Evolutionary conservation across 2,329 filamentous ascomycete species (phyloP).

Genomic region (Hypoxylon sp.): DNA sequence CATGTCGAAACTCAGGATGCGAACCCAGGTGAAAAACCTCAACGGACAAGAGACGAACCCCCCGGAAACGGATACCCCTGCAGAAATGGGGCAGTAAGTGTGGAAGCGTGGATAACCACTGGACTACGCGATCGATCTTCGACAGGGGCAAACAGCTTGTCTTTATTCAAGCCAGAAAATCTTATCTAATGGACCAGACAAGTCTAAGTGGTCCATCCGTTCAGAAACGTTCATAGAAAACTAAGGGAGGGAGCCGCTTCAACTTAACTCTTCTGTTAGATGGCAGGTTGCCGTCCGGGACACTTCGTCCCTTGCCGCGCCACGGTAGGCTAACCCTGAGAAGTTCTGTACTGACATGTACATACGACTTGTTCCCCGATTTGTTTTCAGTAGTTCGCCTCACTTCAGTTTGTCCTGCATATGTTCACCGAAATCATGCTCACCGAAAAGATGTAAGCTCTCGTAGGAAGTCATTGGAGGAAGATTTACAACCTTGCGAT

Average conservation of each 20-base stretch:
- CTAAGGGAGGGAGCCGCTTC: conserved; percentile 10
- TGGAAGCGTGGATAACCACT: background rate
- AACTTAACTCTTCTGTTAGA: no score
- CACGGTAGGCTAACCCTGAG: background rate
- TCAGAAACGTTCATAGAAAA: conserved; percentile 1
- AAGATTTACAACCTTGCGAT: conserved; percentile 14
- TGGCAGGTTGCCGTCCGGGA: conserved; percentile 10
- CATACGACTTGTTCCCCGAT: conserved; percentile 13
- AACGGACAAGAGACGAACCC: no score
- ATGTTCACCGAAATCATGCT: conserved; percentile 28
- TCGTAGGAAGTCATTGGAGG: conserved; percentile 24
- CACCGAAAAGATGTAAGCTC: conserved; percentile 30
- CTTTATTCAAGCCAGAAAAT: no score
- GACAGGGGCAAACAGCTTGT: no score
- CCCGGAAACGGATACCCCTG: no score
- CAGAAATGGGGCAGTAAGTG: background rate
- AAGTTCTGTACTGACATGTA: conserved; percentile 15
- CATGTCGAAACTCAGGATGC: background rate
- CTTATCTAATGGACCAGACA: conserved; percentile 8
- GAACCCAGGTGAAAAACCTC: conserved; percentile 1
- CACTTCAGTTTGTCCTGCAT: conserved; percentile 7
- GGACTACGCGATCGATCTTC: background rate
- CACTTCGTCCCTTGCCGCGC: conserved; percentile 2
- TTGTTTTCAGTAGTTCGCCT: conserved; percentile 23
- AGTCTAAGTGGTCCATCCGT: background rate